Evolutionary conservation across 1,284 basidiomycete species (phyloP).

Genomic region (Tilletiopsis washingtonensis): DNA sequence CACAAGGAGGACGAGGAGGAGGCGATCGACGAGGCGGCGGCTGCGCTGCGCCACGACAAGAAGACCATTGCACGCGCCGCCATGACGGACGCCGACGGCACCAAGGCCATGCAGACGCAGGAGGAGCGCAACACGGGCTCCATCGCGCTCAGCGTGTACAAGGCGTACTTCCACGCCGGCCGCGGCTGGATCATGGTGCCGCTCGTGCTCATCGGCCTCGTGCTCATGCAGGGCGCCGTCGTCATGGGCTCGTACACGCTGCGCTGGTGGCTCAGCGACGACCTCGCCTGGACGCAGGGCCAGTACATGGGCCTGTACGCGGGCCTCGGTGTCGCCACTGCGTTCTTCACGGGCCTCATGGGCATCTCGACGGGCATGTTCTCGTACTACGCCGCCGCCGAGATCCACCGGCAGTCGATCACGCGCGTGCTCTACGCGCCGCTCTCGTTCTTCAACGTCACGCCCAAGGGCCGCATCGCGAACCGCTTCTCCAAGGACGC

Average conservation of each 20-base stretch:
- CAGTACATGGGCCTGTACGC: constrained; percentile 70
- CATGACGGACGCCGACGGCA: constrained; percentile 20
- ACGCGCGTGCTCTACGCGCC: constrained; percentile 60
- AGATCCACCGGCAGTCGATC: constrained; percentile 58
- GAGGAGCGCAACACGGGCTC: constrained; percentile 45
- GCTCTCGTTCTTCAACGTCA: constrained; percentile 68
- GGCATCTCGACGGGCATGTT: constrained; percentile 58
- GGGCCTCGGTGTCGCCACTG: constrained; percentile 56
- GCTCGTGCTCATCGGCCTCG: constrained; percentile 55
- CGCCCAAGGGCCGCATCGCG: constrained; percentile 75
- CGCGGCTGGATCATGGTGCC: constrained; percentile 58
- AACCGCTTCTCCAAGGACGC: constrained; percentile 67
- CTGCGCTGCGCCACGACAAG: constrained; percentile 13
- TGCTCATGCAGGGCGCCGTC: constrained; percentile 60
- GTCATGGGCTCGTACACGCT: constrained; percentile 50
- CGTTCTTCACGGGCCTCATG: constrained; percentile 59
- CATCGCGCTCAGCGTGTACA: constrained; percentile 55
- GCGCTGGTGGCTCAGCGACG: constrained; percentile 56
- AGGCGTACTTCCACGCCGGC: constrained; percentile 61
- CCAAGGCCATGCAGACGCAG: constrained; percentile 21
- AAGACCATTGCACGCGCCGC: constrained; percentile 8
- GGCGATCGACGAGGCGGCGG: constrained; percentile 16
- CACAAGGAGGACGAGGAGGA: constrained; percentile 25
- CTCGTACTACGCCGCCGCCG: constrained; percentile 59
- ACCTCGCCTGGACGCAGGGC: constrained; percentile 49